Base-by-base conservation (phyloP, 495 filamentous ascomycete species). In the Penicillium pulvis region DNA sequence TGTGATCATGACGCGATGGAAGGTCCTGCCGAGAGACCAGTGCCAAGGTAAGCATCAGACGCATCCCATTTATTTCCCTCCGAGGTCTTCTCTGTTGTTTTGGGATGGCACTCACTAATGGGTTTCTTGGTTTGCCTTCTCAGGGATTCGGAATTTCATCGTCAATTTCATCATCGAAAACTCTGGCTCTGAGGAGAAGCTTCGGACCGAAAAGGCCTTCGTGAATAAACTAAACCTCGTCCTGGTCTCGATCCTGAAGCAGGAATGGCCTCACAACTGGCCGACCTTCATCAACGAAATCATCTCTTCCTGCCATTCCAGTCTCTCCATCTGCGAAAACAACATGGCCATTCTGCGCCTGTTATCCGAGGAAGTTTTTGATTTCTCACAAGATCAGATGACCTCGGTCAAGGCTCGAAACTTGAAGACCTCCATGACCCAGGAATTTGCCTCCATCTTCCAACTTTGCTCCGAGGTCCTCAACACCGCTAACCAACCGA, bases 241-340 rank as follows among this genome's bases (percentile, higher is more conserved):
- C 23, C 87, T 99, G 53, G 91, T 99, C 61, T 96, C 91, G 36
- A 94, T 99, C 55, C 77, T 99, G 65, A 99, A 99, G 80, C 94
- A 99, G 75, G 94, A 99, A 74, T 99, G 94, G 94, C 94, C 94
- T n/a, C 93, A 97, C 71, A 94, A 98, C 79, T 99, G 94, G 94
- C 94, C 95, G 9, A 96, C 91, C 8, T 99, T 99, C 74, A 97
- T 98, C 83, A 98, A 97, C 75, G 94, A 99, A 81, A 98, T 99
- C 70, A 92, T 98, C 64, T 88, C 90, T 11, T 95, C 93, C 28
- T 97, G 93, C 70, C 92, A 93, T 65, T 91, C 89, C 55, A 96
- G 90, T 73, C 82, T 98, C 31, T 92, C 94, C 3, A 93, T 98
- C 65, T 99, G 94, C 79, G 94, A 99, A 77, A 99, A 99, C 79